These are phyloP conservation scores for Jimgerdemannia flammicorona DNA, from an alignment of 192 early-diverging fungal genomes.

Conservation along the genomic window DNA sequence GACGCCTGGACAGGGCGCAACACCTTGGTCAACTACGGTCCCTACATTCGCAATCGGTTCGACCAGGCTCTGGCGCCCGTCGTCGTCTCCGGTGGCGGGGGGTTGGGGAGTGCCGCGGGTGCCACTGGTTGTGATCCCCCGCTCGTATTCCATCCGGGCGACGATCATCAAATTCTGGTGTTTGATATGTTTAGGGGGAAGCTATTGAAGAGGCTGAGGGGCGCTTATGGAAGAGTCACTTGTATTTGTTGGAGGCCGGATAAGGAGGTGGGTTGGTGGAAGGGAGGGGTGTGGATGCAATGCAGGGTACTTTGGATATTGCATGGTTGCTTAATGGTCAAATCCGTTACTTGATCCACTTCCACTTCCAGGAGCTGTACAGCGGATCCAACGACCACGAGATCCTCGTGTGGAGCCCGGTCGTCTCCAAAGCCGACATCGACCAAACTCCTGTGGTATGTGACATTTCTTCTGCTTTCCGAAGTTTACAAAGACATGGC, in stretches of 20 bases:
- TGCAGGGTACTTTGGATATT: conserved; percentile 4
- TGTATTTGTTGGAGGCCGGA: conserved; percentile 55
- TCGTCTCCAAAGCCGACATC: conserved; percentile 25
- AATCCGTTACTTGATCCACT: not conserved
- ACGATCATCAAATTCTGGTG: conserved; percentile 47
- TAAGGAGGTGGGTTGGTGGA: conserved; percentile 26
- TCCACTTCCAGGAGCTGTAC: conserved; percentile 49
- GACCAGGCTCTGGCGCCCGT: conserved; percentile 25
- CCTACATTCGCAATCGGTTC: conserved; percentile 28
- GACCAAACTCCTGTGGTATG: conserved; percentile 6
- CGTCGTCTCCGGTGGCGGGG: conserved; percentile 1
- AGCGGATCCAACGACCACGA: conserved; percentile 55
- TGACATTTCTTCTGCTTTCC: conserved; percentile 1
- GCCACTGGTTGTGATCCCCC: conserved; percentile 31
- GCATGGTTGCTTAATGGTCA: not conserved
- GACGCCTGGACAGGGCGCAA: conserved; percentile 51
- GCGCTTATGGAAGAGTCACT: conserved; percentile 56
- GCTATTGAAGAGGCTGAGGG: conserved; percentile 48
- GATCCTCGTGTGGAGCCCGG: conserved; percentile 51
- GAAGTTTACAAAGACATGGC: not conserved
- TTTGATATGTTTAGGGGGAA: conserved; percentile 56
- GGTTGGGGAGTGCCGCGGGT: not conserved
- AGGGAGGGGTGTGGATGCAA: not conserved
- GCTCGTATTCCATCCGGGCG: conserved; percentile 57
- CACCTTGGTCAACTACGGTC: conserved; percentile 44